Base-by-base conservation (phyloP, 805 yeast genomes). In the Ogataea kodamae region DNA sequence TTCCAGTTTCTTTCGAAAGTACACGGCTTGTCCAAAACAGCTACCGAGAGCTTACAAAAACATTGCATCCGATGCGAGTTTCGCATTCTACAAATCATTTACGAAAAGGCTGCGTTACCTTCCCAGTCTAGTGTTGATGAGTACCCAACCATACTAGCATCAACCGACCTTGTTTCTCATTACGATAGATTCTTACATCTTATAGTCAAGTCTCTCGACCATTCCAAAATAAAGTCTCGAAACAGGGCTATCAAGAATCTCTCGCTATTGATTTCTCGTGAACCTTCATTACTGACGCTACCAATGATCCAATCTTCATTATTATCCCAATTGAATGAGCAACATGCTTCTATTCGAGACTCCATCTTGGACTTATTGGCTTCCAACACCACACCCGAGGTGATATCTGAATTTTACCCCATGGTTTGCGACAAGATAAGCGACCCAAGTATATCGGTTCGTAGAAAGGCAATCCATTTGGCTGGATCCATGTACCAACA, bases 321-420 rank as follows among this genome's bases (percentile, higher is more conserved):
- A 3, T 61, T 74, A 1, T 61, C 55, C 7, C 61, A 76, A 28
- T 57, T 87, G 22, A 57, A 51, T 5, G 90, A 82, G 41, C 50
- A 70, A 0, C 82, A 87, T 2, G 76, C 94, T 0, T 69, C 79
- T 23, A 90, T 86, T 0, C 68, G 87, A 38, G 88, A 81, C 47
- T 85, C 94, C 0, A 80, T 80, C 2, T 60, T 87, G 18, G 92
- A 84, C 25, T 64, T 87, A 23, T 57, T 87, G 16, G 68, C 70
- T 8, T 67, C 64, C 32, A 74, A 69, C 35, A 50, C 78, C 23
- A 48, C 59, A 3, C 73, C 76, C 0, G 67, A 63, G 3, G 51
- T 69, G 18, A 62, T 72, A 13, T 65, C 66, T 2, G 68, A 67
- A 17, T 78, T 72, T 42, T 74, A 74, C 49, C 58, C 52, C 6